phyloP scores from a whole-genome alignment of 768 basidiomycete genomes.

The Leccinum disarticulatum region DNA sequence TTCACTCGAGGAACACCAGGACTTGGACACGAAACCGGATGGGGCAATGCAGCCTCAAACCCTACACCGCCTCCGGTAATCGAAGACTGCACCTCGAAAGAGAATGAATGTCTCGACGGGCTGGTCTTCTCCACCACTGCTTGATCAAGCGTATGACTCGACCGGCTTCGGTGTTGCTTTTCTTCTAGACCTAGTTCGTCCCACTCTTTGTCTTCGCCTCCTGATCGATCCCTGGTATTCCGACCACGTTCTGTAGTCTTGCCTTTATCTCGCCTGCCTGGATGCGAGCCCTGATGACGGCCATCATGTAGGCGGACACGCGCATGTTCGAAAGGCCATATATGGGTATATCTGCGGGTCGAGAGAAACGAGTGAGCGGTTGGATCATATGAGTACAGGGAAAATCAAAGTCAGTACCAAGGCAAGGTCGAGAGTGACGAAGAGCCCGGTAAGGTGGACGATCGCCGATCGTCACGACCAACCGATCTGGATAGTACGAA shows the following conservation, averaged over 20 bases:
- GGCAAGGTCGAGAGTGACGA: background rate
- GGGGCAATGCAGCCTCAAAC: background rate
- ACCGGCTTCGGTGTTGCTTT: slow-evolving; percentile 20
- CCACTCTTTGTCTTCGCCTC: slow-evolving; percentile 5
- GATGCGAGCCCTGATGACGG: slow-evolving; percentile 36
- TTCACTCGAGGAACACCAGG: slow-evolving; percentile 19
- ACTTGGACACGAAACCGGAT: background rate
- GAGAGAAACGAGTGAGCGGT: slow-evolving; percentile 6
- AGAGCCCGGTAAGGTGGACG: slow-evolving; percentile 2
- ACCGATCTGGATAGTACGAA: background rate
- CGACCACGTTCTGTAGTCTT: slow-evolving; percentile 20
- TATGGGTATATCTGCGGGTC: slow-evolving; percentile 77
- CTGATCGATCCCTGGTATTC: slow-evolving; percentile 7
- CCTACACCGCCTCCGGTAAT: background rate
- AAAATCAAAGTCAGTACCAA: background rate
- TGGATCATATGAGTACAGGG: background rate
- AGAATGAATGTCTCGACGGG: slow-evolving; percentile 9
- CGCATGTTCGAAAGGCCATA: slow-evolving; percentile 97
- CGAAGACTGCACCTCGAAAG: slow-evolving; percentile 9
- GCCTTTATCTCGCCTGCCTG: slow-evolving; percentile 21
- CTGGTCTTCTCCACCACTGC: background rate
- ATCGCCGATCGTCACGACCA: slow-evolving; percentile 3
- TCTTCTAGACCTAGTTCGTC: slow-evolving; percentile 5
- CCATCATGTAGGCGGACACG: slow-evolving; percentile 66
- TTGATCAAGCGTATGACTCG: slow-evolving; percentile 18